A percentile compares a stretch with the other conserved stretches of the same genome.
Conservation (phyloP, 129 eudicot species). For the Solidago caesia region DNA sequence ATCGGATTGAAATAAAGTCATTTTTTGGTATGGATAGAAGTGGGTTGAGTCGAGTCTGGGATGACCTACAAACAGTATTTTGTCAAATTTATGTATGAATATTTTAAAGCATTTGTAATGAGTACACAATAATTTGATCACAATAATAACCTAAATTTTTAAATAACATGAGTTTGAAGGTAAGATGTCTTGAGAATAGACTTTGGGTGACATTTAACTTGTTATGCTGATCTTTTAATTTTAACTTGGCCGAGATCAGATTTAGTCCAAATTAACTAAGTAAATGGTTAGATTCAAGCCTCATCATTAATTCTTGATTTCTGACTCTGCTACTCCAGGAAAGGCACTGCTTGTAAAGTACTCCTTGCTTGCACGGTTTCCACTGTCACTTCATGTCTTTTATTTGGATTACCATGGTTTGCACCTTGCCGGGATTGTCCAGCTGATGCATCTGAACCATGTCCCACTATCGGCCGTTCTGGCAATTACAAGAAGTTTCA, state of each 20-base stretch:
- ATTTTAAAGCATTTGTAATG: too few relatives aligned
- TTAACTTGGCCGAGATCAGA: background rate
- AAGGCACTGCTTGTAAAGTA: constrained; percentile 56
- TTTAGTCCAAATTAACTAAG: background rate
- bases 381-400: constrained; percentile 71
- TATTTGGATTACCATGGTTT: constrained; percentile 84
- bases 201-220: too few relatives aligned
- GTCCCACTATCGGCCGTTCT: constrained; percentile 89
- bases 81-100: too few relatives aligned
- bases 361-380: constrained; percentile 74
- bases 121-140: too few relatives aligned
- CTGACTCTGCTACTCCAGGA: constrained; percentile 45
- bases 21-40: too few relatives aligned
- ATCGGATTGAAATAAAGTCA: too few relatives aligned
- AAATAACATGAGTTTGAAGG: too few relatives aligned
- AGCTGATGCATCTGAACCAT: constrained; percentile 61
- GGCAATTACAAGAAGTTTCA: constrained; percentile 92
- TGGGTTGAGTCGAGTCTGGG: too few relatives aligned
- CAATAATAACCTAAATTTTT: too few relatives aligned
- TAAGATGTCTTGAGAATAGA: too few relatives aligned
- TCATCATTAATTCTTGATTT: constrained; percentile 17
- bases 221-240: background rate
- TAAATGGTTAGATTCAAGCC: background rate
- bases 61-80: too few relatives aligned
- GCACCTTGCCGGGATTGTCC: constrained; percentile 87